These are phyloP conservation scores for Umbilicaria muhlenbergii DNA, from an alignment of 495 filamentous ascomycete genomes.

Conservation along the genomic window DNA sequence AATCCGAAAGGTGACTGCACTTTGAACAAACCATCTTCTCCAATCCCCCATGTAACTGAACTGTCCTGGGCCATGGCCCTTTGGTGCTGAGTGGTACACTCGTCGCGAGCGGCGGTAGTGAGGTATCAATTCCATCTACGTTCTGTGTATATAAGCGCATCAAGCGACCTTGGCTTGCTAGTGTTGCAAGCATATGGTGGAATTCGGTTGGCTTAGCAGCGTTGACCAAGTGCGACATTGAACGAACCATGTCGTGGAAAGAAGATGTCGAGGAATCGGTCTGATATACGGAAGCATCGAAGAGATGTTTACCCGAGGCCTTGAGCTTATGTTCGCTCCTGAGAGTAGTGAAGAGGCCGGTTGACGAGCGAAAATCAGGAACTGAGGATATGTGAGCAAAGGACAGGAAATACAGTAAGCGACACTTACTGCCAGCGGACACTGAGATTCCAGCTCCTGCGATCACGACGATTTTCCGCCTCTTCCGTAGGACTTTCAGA, in stretches of 20 bases:
- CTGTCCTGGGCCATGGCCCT: slow-evolving; percentile 81
- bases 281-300: slow-evolving; percentile 94
- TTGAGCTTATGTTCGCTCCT: slow-evolving; percentile 79
- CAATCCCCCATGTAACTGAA: slow-evolving; percentile 88
- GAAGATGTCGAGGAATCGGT: slow-evolving; percentile 71
- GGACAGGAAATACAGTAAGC: slow-evolving; percentile 39
- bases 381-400: slow-evolving; percentile 36
- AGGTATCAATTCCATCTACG: slow-evolving; percentile 85
- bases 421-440: slow-evolving; percentile 75
- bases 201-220: slow-evolving; percentile 73
- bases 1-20: slow-evolving; percentile 60
- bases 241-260: slow-evolving; percentile 92
- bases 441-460: slow-evolving; percentile 95
- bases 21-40: slow-evolving; percentile 94
- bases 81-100: slow-evolving; percentile 57
- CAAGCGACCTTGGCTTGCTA: slow-evolving; percentile 80
- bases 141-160: slow-evolving; percentile 91
- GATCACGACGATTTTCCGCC: slow-evolving; percentile 91
- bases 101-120: slow-evolving; percentile 64
- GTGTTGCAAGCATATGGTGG: slow-evolving; percentile 81
- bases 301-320: slow-evolving; percentile 85
- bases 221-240: slow-evolving; percentile 58
- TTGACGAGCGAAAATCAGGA: slow-evolving; percentile 87
- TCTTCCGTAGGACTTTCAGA: slow-evolving; percentile 62
- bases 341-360: slow-evolving; percentile 72